Base-by-base conservation (phyloP, 164 flowering plant species). In the Echeveria elegans region DNA sequence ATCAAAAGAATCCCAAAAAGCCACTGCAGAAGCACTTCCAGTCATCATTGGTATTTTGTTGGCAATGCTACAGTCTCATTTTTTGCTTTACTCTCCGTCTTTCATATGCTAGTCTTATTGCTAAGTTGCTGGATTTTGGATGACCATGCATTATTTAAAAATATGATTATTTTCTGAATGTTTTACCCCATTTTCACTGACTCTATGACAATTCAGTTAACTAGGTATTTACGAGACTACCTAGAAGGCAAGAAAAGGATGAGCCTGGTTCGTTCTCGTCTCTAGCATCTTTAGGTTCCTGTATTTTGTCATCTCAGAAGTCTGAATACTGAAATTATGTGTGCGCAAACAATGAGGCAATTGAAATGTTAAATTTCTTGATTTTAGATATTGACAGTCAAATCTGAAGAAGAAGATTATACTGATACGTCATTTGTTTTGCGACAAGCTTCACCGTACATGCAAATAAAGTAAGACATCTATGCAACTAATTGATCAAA, bases 201-300 rank as follows among this genome's bases (percentile, higher is more conserved):
- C 45, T 36, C 61, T 67, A 45, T 70, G 63, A 69, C 24, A 70
- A 47, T 28, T 63, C 80, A 90, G 98, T 70, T 92, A 71, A 92
- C 98, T 15, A 85, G 83, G 80, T 90, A 88, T 69, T 71, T 92
- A 40, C 78, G 90, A 74, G 96, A 88, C 68, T 85, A 89, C 75
- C 66, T 92, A 77, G 98, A 89, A 78, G 98, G 95, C 66, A 90
- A 83, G 83, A 92, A 84, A 77, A 76, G 88, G 56, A 92, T 92
- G 96, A 71, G 88, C 63, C 70, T 92, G 93, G 98, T 90, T 82
- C 65, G 81, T 52, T 31, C 7, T 72, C 36, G 34, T 38, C 2
- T 32, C 41, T 41, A 29, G 15, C 28, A n/a, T 21, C 38, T 21
- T 37, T 58, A 28, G 6, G 47, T 67, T 18, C 40, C 2, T 5